Base-by-base conservation (phyloP, 257 asterid genomes). In the Scutellaria baicalensis region DNA sequence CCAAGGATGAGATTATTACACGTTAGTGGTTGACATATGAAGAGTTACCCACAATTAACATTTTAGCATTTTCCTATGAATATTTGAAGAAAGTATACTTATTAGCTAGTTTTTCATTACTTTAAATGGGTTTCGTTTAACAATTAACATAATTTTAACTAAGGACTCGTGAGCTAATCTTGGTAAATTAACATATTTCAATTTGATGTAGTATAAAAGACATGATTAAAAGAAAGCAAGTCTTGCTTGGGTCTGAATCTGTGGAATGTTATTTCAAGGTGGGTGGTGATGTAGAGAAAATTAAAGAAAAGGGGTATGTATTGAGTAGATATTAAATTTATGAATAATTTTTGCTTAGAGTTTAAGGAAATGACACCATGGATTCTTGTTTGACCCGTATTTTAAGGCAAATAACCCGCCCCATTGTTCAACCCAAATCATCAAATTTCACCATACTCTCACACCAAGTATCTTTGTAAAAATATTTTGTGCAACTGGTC, bases 301-400 rank as follows among this genome's bases (percentile, higher is more conserved):
- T 36, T 20, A 68, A 68, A 69, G 55, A 70, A 42, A 51, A 63
- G 45, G n/a, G 57, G 65, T 64, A 49, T 72, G 48, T 81, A 65
- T 72, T 65, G 77, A 75, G 79, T 76, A 59, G 18, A 71, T 71
- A 55, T 75, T 68, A 68, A 75, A 78, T 66, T 55, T 62, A 63
- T 72, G 58, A 43, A 61, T 68, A 77, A 20, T 48, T 68, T 65
- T 86, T 81, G 85, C 92, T 86, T 81, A 69, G 38, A 78, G 48
- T 73, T 77, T 18, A 86, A 86, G 92, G 78, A 78, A 83, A 76
- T 81, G 79, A 79, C 77, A 79, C 79, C 72, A 65, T 75, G 73
- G 75, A 69, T 76, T 80, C 88, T 86, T 78, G 92, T 86, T 86
- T 84, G 92, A 86, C 89, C 92, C 88, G 78, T 74, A 82, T 77